Conservation (phyloP, 2,329 filamentous ascomycete species). For the Penicillium sp. region DNA sequence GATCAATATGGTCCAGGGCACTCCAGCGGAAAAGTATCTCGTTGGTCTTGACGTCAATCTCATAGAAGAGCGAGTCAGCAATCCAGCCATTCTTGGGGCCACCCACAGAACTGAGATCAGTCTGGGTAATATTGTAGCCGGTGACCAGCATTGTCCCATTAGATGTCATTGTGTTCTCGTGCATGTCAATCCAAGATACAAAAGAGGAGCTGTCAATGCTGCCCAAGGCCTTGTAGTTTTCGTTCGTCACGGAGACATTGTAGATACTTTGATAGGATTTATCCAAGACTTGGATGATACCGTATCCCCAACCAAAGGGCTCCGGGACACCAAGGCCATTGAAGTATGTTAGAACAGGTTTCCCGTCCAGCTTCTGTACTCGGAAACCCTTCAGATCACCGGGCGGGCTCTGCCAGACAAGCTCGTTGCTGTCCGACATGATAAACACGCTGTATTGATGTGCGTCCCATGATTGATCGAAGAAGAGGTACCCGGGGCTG, state of each 20-base stretch:
- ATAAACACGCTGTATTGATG: conserved; percentile 20
- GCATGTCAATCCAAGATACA: conserved; percentile 27
- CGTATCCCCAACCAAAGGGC: conserved; percentile 23
- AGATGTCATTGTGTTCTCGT: conserved; percentile 27
- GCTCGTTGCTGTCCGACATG: conserved; percentile 23
- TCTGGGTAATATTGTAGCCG: conserved; percentile 27
- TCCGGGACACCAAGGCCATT: conserved; percentile 21
- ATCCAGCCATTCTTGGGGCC: conserved; percentile 30
- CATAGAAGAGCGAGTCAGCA: conserved; percentile 29
- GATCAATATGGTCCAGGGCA: conserved; percentile 24
- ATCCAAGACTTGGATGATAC: conserved; percentile 24
- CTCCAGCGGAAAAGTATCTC: conserved; percentile 30
- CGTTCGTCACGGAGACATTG: conserved; percentile 21
- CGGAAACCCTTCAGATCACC: conserved; percentile 24
- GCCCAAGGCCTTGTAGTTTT: conserved; percentile 18
- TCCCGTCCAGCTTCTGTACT: conserved; percentile 24
- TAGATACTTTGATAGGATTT: conserved; percentile 27
- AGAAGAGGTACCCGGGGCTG: conserved; percentile 27
- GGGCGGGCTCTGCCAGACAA: conserved; percentile 28
- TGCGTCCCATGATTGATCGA: conserved; percentile 14
- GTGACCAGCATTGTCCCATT: conserved; percentile 29
- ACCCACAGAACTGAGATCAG: conserved; percentile 26
- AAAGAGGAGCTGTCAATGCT: conserved; percentile 16
- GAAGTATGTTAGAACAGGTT: conserved; percentile 30
- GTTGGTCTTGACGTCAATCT: conserved; percentile 30